These are phyloP conservation scores for Cyclotella choctawhatcheeana DNA, from an alignment of 108 stramenopile species.

Conservation along the genomic window DNA sequence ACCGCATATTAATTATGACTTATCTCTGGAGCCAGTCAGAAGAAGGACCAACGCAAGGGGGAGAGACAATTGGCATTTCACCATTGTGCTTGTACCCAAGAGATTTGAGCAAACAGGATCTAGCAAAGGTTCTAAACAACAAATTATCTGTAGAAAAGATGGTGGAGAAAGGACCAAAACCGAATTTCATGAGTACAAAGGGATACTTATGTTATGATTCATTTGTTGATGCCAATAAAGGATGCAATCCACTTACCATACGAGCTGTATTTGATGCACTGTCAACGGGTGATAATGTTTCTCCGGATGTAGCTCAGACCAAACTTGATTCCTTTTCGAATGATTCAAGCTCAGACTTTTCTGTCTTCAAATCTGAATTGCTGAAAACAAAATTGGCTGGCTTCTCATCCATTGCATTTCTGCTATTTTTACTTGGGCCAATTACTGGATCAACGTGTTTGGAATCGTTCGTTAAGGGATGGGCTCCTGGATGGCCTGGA, in stretches of 20 bases:
- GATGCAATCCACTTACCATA: conserved; percentile 70
- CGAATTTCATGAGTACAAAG: conserved; percentile 61
- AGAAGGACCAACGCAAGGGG: conserved; percentile 55
- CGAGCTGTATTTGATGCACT: conserved; percentile 76
- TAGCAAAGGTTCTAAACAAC: conserved; percentile 65
- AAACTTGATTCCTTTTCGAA: conserved; percentile 60
- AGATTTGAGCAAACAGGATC: conserved; percentile 62
- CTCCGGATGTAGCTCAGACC: conserved; percentile 63
- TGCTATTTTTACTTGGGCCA: conserved; percentile 68
- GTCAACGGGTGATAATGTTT: conserved; percentile 54
- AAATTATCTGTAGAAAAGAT: conserved; percentile 67
- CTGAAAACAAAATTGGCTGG: conserved; percentile 61
- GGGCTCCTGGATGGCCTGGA: conserved; percentile 55
- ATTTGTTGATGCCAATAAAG: conserved; percentile 58
- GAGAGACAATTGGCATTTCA: conserved; percentile 57
- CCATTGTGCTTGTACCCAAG: conserved; percentile 70
- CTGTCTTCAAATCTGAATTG: conserved; percentile 49
- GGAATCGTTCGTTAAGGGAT: conserved; percentile 36
- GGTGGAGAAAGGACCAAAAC: conserved; percentile 61
- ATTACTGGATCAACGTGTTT: conserved; percentile 59
- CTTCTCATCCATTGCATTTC: conserved; percentile 57
- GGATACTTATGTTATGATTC: conserved; percentile 73
- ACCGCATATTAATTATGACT: too few species aligned
- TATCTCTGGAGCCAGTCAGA: conserved; percentile 10
- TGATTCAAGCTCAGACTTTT: conserved; percentile 33